phyloP scores from a whole-genome alignment of 768 basidiomycete species.

The Kwoniella mangroviensis region DNA sequence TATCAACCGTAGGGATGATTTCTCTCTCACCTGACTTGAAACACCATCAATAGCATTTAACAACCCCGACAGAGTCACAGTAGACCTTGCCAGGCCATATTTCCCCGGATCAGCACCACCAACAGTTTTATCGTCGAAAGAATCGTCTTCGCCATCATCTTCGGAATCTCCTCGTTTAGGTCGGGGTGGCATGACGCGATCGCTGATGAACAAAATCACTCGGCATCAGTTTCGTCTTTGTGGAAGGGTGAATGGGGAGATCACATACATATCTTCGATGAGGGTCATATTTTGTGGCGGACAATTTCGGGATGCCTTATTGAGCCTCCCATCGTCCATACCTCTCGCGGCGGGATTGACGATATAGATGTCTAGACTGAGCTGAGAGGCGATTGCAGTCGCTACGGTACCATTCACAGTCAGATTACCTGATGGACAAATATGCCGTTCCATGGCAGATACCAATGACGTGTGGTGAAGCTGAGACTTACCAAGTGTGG shows the following conservation, averaged over 20 bases:
- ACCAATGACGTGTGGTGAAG: background rate
- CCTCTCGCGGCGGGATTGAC: slow-evolving; percentile 60
- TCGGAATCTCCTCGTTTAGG: background rate
- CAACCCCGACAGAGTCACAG: slow-evolving; percentile 52
- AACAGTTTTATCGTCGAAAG: background rate
- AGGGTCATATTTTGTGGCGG: slow-evolving; percentile 83
- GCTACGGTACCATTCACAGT: background rate
- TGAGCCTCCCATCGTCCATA: slow-evolving; percentile 75
- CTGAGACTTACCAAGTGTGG: slow-evolving; percentile 33
- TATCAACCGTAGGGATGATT: too few species aligned
- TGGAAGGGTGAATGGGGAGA: background rate
- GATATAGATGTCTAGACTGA: slow-evolving; percentile 90
- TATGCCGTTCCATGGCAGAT: too few species aligned
- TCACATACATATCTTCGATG: slow-evolving; percentile 73
- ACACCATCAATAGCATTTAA: slow-evolving; percentile 47
- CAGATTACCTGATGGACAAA: too few species aligned
- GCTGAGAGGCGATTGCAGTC: slow-evolving; percentile 75
- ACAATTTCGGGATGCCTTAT: slow-evolving; percentile 82
- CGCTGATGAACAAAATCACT: slow-evolving; percentile 11
- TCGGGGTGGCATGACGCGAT: slow-evolving; percentile 36
- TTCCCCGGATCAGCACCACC: slow-evolving; percentile 12
- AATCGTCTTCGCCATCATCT: background rate
- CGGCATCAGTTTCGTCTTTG: background rate
- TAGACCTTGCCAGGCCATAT: slow-evolving; percentile 29
- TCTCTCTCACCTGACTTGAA: slow-evolving; percentile 51